Percentiles rank a stretch among this genome's conserved stretches.
Conservation (phyloP, 2,329 filamentous ascomycete species). For the Monosporascus ibericus region DNA sequence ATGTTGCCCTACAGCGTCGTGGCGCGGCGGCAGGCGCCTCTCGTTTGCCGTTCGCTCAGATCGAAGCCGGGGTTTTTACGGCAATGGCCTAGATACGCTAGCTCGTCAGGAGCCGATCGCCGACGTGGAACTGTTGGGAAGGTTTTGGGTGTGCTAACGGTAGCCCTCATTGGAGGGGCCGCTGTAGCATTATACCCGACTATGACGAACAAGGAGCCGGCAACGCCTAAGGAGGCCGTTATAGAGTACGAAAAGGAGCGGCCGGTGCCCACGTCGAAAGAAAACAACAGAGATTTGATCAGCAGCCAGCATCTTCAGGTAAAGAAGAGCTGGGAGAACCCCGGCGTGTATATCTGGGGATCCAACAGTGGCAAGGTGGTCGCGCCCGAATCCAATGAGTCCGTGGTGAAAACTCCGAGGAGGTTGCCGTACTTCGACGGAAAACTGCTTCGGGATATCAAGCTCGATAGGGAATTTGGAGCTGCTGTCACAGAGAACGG, state of each 20-base stretch:
- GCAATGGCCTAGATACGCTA: constrained; percentile 16
- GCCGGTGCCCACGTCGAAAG: constrained; percentile 51
- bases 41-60: constrained; percentile 10
- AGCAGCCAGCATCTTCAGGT: constrained; percentile 86
- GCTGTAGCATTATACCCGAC: constrained; percentile 17
- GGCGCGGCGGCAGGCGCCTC: constrained; percentile 15
- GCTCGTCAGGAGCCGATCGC: constrained; percentile 7
- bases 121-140: constrained; percentile 11
- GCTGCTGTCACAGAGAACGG: constrained; percentile 84
- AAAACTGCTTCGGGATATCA: constrained; percentile 77
- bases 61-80: neutral
- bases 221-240: constrained; percentile 36
- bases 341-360: constrained; percentile 91
- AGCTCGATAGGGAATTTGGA: constrained; percentile 75
- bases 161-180: constrained; percentile 18
- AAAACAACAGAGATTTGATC: constrained; percentile 69
- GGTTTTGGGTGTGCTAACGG: constrained; percentile 16
- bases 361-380: constrained; percentile 81
- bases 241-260: constrained; percentile 64
- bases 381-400: constrained; percentile 73
- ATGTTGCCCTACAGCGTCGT: constrained; percentile 14
- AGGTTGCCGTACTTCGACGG: constrained; percentile 79
- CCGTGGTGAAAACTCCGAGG: constrained; percentile 71
- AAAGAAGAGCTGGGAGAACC: constrained; percentile 72
- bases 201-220: constrained; percentile 8